phyloP scores from a whole-genome alignment of 2,329 filamentous ascomycete species.

The Mollisiaceae sp. region DNA sequence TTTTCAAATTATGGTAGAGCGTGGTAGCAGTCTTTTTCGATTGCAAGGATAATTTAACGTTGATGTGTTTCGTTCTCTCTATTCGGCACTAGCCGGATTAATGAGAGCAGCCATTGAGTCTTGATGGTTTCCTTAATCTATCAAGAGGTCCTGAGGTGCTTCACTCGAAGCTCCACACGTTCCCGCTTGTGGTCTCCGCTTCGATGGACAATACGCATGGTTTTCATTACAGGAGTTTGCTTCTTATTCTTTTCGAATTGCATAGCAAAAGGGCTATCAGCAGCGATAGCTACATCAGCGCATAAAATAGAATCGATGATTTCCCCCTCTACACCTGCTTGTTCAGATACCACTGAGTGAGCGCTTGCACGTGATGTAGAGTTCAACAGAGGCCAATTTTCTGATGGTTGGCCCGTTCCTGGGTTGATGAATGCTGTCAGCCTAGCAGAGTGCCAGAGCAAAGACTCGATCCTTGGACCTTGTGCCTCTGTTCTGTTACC shows the following conservation, averaged over 20 bases:
- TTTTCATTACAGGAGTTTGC: background rate
- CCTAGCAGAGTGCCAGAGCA: background rate
- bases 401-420: background rate
- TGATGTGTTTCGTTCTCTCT: background rate
- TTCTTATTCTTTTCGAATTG: background rate
- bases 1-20: background rate
- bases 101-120: background rate
- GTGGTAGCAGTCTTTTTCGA: background rate
- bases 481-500: background rate
- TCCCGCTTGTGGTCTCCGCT: background rate
- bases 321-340: background rate
- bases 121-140: background rate
- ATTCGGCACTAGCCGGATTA: background rate
- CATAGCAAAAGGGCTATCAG: background rate
- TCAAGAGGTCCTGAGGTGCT: background rate
- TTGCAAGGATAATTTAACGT: background rate
- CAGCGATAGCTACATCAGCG: background rate
- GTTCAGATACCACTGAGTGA: background rate
- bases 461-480: background rate
- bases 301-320: slow-evolving; percentile 1
- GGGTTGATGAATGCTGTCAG: background rate
- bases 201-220: background rate
- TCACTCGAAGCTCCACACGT: background rate
- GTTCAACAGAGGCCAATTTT: background rate
- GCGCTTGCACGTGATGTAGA: background rate